Conservation (phyloP, 257 asterid genomes). For the Salvia splendens region DNA sequence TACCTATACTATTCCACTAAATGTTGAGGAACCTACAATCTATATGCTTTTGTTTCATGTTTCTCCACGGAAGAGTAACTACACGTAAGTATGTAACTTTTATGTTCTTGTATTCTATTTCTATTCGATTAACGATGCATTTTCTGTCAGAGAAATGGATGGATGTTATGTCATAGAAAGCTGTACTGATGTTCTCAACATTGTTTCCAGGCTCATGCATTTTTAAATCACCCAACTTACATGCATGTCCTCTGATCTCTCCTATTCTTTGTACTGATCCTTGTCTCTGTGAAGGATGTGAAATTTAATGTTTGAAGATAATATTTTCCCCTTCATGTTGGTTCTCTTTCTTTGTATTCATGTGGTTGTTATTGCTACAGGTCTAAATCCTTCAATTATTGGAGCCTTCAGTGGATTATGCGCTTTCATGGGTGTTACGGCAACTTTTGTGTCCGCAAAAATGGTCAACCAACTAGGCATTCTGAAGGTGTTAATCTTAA, state of each 20-base stretch:
- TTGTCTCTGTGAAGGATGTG: conserved; percentile 7
- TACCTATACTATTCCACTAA: no score
- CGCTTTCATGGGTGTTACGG: conserved; percentile 91
- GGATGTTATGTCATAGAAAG: not conserved
- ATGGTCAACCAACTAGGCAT: conserved; percentile 77
- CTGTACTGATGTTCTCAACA: not conserved
- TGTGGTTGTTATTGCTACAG: conserved; percentile 46
- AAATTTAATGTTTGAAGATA: conserved; percentile 16
- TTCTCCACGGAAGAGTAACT: no score
- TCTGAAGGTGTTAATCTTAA: conserved; percentile 55
- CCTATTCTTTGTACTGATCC: not conserved
- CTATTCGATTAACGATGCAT: not conserved
- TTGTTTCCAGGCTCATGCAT: not conserved
- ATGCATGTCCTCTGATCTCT: conserved; percentile 1
- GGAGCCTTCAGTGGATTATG: conserved; percentile 92
- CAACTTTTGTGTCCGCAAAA: conserved; percentile 83
- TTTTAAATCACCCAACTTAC: not conserved
- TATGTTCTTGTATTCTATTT: conserved; percentile 2
- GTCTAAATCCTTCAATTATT: conserved; percentile 82
- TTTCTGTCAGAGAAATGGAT: not conserved
- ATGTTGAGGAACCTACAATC: no score
- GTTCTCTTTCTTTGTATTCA: conserved; percentile 8
- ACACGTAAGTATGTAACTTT: no score
- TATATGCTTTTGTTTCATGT: no score
- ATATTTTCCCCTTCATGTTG: not conserved